These are phyloP conservation scores for Holtermannia corniformis DNA, from an alignment of 768 basidiomycete species.

Conservation along the genomic window DNA sequence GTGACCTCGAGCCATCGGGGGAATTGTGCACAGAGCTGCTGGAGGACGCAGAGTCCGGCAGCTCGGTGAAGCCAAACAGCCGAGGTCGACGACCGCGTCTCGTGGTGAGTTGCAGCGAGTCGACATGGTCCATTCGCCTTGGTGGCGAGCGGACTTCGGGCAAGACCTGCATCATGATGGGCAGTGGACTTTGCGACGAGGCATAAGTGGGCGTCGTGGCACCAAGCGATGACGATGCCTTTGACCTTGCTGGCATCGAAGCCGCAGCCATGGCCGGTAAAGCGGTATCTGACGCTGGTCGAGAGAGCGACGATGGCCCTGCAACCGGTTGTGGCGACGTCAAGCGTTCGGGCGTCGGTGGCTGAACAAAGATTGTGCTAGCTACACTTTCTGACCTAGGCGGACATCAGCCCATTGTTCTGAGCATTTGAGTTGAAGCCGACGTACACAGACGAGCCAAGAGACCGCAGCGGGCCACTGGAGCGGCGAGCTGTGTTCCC, in stretches of 20 bases:
- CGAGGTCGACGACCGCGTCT: conserved; percentile 26
- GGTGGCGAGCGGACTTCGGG: conserved; percentile 40
- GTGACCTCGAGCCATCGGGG: conserved; percentile 9
- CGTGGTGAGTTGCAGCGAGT: conserved; percentile 18
- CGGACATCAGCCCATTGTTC: conserved; percentile 2
- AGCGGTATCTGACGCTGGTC: background rate
- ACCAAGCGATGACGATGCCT: background rate
- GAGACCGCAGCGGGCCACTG: conserved; percentile 8
- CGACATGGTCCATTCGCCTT: conserved; percentile 20
- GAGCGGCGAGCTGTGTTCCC: conserved; percentile 4
- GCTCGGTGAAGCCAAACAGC: conserved; percentile 39
- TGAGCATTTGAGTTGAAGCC: too few relatives aligned
- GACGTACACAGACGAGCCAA: conserved; percentile 1
- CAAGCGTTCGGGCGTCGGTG: conserved; percentile 30
- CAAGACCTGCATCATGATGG: conserved; percentile 28
- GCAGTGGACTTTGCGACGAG: background rate
- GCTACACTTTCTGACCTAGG: conserved; percentile 11
- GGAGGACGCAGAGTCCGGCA: conserved; percentile 14
- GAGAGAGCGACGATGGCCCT: background rate
- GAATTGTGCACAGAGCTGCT: conserved; percentile 16
- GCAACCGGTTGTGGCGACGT: conserved; percentile 5
- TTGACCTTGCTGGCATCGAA: background rate
- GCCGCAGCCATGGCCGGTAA: background rate
- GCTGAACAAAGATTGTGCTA: conserved; percentile 30
- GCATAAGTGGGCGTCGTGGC: background rate